Evolutionary conservation across 2,329 filamentous ascomycete genomes (phyloP).

Genomic region (Scytalidium lignicola): DNA sequence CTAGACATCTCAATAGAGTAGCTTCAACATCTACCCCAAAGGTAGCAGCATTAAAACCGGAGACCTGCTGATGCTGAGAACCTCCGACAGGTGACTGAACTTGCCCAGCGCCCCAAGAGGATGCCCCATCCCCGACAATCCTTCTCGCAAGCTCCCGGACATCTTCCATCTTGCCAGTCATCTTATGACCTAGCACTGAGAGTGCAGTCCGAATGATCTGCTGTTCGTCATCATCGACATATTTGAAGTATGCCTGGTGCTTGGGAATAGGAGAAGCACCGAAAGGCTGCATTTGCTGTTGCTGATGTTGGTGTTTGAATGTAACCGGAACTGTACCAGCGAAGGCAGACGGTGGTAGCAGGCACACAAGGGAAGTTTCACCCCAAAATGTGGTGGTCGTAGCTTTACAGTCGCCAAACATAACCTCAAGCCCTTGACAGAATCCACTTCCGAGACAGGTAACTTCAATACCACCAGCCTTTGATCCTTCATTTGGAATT

Average conservation of each 20-base stretch:
- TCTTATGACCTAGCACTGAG: constrained; percentile 58
- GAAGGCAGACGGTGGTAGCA: constrained; percentile 53
- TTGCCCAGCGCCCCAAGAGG: constrained; percentile 41
- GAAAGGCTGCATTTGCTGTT: constrained; percentile 37
- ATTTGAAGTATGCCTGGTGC: constrained; percentile 60
- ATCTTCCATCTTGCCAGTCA: constrained; percentile 58
- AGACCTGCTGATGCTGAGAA: constrained; percentile 38
- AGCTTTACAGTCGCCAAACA: constrained; percentile 69
- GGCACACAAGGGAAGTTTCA: constrained; percentile 56
- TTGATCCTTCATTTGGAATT: constrained; percentile 77
- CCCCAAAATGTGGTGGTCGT: constrained; percentile 61
- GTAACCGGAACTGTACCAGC: constrained; percentile 56
- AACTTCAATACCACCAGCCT: constrained; percentile 79
- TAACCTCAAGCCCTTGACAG: constrained; percentile 72
- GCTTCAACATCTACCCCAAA: constrained; percentile 29
- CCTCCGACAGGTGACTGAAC: constrained; percentile 39
- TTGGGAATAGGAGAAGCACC: constrained; percentile 40
- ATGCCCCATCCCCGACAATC: constrained; percentile 47
- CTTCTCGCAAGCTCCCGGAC: constrained; percentile 56
- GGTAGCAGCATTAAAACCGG: constrained; percentile 33
- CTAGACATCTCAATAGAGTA: constrained; percentile 64
- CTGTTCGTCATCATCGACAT: constrained; percentile 66
- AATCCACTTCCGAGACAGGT: constrained; percentile 79
- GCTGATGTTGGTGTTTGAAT: constrained; percentile 48
- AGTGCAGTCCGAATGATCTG: constrained; percentile 64